phyloP scores from a whole-genome alignment of 179 eudicot genomes.

The Carnegiea gigantea region DNA sequence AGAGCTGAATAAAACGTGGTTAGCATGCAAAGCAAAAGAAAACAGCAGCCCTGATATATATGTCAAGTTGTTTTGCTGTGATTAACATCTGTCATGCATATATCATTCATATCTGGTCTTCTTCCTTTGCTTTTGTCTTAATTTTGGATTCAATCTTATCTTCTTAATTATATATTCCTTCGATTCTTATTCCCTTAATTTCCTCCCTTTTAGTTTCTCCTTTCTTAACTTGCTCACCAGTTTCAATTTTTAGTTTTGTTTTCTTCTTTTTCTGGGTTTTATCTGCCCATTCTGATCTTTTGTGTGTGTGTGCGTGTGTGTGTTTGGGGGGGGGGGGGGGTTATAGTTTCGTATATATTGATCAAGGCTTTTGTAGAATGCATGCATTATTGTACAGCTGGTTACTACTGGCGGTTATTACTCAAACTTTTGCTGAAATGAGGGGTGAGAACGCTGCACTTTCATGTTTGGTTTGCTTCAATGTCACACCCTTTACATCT shows the following conservation, averaged over 20 bases:
- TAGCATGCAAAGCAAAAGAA: constrained; percentile 40
- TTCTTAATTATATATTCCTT: not conserved
- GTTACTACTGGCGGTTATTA: constrained; percentile 4
- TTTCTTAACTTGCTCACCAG: too few species aligned
- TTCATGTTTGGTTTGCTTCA: constrained; percentile 36
- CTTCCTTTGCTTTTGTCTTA: not conserved
- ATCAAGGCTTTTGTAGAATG: not conserved
- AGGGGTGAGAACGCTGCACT: constrained; percentile 28
- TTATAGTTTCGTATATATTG: not conserved
- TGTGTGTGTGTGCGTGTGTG: too few species aligned
- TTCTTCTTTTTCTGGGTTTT: not conserved
- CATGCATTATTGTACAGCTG: constrained; percentile 8
- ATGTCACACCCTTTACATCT: constrained; percentile 9
- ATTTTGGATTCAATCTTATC: constrained; percentile 9
- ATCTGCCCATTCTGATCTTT: not conserved
- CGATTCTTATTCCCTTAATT: constrained; percentile 22
- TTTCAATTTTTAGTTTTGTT: too few species aligned
- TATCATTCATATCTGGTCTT: not conserved
- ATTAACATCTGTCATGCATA: constrained; percentile 36
- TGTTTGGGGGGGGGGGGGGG: not conserved
- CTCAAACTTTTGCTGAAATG: not conserved
- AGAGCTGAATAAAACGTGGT: constrained; percentile 36
- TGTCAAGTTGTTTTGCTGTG: constrained; percentile 12
- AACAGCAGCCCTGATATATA: not conserved
- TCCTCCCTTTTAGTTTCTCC: constrained; percentile 9